phyloP scores from a whole-genome alignment of 1,284 basidiomycete genomes.

The Cryptococcus sp. region DNA sequence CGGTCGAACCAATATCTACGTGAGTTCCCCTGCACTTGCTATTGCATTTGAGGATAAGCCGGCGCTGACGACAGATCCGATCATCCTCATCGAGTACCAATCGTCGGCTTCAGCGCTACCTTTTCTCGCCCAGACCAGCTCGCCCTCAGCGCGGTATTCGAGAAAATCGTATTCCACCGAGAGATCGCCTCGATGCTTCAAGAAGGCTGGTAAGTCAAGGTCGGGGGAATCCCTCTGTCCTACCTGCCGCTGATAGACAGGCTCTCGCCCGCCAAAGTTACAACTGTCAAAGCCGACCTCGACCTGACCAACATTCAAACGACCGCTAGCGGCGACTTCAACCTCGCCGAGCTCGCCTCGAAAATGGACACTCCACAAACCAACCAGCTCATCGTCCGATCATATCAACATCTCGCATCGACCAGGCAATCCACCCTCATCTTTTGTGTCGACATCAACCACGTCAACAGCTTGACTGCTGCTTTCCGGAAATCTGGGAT shows the following conservation, averaged over 20 bases:
- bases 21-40: slow-evolving; percentile 4
- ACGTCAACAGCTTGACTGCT: slow-evolving; percentile 71
- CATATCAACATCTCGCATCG: slow-evolving; percentile 73
- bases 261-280: slow-evolving; percentile 79
- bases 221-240: not conserved
- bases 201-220: slow-evolving; percentile 67
- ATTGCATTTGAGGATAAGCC: not conserved
- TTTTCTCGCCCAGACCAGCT: slow-evolving; percentile 89
- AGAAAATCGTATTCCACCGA: slow-evolving; percentile 89
- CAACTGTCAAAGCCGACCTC: slow-evolving; percentile 68
- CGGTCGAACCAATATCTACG: slow-evolving; percentile 18
- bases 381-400: slow-evolving; percentile 68
- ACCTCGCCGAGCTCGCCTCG: slow-evolving; percentile 63
- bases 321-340: slow-evolving; percentile 65
- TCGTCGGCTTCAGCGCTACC: slow-evolving; percentile 93
- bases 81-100: slow-evolving; percentile 55
- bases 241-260: slow-evolving; percentile 49
- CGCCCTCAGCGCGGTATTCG: slow-evolving; percentile 80
- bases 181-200: slow-evolving; percentile 90
- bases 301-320: slow-evolving; percentile 64
- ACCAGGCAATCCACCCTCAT: slow-evolving; percentile 77
- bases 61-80: slow-evolving; percentile 2
- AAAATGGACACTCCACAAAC: slow-evolving; percentile 72
- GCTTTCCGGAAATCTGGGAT: slow-evolving; percentile 70
- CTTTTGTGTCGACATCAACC: slow-evolving; percentile 81